Evolutionary conservation across 2,329 filamentous ascomycete genomes (phyloP).

Genomic region (Ciborinia camelliae): DNA sequence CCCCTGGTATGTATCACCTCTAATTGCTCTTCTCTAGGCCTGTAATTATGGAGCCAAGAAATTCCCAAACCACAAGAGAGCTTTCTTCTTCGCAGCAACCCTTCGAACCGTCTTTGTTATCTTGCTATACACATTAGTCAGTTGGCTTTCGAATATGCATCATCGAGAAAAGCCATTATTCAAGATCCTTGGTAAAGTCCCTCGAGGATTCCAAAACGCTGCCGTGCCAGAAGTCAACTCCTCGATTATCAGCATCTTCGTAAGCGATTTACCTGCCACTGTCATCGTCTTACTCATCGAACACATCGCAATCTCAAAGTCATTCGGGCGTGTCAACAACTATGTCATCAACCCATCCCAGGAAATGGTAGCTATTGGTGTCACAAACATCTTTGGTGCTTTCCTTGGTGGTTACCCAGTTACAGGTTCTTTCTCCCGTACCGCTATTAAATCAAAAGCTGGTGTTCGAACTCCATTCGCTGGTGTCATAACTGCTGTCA

Average conservation of each 20-base stretch:
- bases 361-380: conserved; percentile 90
- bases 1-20: not conserved
- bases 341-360: conserved; percentile 95
- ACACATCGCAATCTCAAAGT: conserved; percentile 96
- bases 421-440: conserved; percentile 93
- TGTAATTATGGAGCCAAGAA: conserved; percentile 67
- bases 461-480: conserved; percentile 89
- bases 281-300: conserved; percentile 96
- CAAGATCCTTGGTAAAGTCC: conserved; percentile 71
- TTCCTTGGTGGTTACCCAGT: conserved; percentile 90
- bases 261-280: conserved; percentile 71
- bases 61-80: conserved; percentile 64
- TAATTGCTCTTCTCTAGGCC: conserved; percentile 24
- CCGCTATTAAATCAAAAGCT: conserved; percentile 95
- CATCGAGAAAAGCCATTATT: conserved; percentile 63
- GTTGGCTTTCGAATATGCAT: conserved; percentile 76
- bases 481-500: conserved; percentile 78
- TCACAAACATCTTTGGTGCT: conserved; percentile 84
- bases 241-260: conserved; percentile 65
- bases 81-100: conserved; percentile 88
- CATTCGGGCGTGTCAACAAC: conserved; percentile 92
- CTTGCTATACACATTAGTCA: conserved; percentile 85
- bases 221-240: conserved; percentile 66
- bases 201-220: conserved; percentile 80
- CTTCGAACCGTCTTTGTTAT: conserved; percentile 90